Evolutionary conservation across 495 filamentous ascomycete species (phyloP), one percentile per base, ranked within the genome.

Genomic region (Aspergillus campestris): DNA sequence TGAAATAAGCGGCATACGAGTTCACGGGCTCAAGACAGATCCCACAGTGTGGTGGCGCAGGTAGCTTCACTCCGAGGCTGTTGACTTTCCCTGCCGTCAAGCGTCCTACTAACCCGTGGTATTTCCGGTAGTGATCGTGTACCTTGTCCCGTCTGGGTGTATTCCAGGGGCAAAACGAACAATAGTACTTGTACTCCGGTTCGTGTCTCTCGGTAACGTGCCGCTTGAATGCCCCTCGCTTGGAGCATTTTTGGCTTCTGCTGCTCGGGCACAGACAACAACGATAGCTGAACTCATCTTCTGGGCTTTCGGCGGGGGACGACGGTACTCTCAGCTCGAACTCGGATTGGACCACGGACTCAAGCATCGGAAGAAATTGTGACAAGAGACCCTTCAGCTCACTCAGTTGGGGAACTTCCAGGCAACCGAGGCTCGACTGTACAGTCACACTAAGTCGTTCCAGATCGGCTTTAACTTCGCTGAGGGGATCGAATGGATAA

Each of bases 1-100:
- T 37, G 39, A 51, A 47, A 35, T 51, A 51, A 1, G 13, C 33
- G 1, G 38, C 39, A 43, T 44, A 51, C 29, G 10, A 14, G 6
- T 27, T 11, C 0, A 42, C 30, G 0, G 6, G 0, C 0, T 12
- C 39, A 0, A 0, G 1, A 27, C 49, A 51, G 5, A 46, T 33
- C 6, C 30, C 31, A 8, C 48, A 50, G 0, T 8, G 13, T 15
- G 3, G 5, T 0, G 47, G 47, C 24, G 35, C 8, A 7, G 15
- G 13, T 13, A 45, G 3, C 3, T 7, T 30, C 11, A 14, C 41
- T 30, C 35, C 37, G 11, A 41, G 5, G 6, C 36, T 3, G 7
- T 37, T 31, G 12, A 50, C 29, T 9, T 45, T 9, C 32, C 34
- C 37, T 3, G 24, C 12, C 0, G 15, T 38, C 1, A 29, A 27